Base-by-base conservation (phyloP, 495 filamentous ascomycete genomes). In the Thermothielavioides terrestris region DNA sequence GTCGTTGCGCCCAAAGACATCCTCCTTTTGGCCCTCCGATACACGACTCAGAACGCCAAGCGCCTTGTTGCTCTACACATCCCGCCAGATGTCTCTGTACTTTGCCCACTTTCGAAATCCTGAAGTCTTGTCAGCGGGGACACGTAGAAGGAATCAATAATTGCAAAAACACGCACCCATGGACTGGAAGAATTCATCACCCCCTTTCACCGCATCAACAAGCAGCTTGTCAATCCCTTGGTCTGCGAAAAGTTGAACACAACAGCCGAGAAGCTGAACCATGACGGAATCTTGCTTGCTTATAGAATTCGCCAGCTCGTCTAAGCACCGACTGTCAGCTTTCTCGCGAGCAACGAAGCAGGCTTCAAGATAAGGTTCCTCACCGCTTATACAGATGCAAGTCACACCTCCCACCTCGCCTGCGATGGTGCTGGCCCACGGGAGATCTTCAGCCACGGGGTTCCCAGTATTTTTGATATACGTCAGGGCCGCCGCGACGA, bases 381-480 rank as follows among this genome's bases (percentile, higher is more conserved):
- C 14, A 77, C 79, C 73, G 57, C 63, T 62, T 53, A 82, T 75
- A 59, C 78, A 79, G 32, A 83, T 67, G 54, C 80, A 83, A 26
- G 78, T 77, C 25, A 82, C 70, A 17, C 80, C 79, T 15, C 79
- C 80, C 42, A 80, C 69, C 51, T 78, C 72, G 28, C 68, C 67
- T 17, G 69, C 74, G 52, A 81, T 75, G 47, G 65, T 69, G 44
- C 66, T 62, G 15, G 76, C 74, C 80, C 80, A 83, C 7, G 80
- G 80, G 25, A 82, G 64, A 59, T 82, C 78, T 23, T 69, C 71
- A 9, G 71, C 70, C 21, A 74, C 69, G 14, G 70, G 69, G 49
- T 76, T 79, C 21, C 71, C 77, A 32, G 70, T 72, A 23, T 66
- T 68, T 15, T 70, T 71, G 21, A 66, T 71, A 48, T 80, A 83